Evolutionary conservation across 2,329 filamentous ascomycete species (phyloP).

Genomic region (Simplicillium aogashimaense): DNA sequence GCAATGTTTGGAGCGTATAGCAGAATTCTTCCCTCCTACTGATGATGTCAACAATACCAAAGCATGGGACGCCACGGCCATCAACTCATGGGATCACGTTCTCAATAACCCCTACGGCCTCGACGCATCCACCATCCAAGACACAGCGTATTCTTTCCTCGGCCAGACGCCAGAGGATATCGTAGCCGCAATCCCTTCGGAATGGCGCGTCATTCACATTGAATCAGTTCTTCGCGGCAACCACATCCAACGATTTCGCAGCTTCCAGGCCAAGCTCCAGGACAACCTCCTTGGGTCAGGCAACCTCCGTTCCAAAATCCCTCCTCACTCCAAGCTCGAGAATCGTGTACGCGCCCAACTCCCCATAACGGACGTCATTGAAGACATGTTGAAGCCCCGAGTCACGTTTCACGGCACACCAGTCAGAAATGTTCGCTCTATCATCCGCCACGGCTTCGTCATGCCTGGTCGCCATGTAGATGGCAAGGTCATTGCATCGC

Average conservation of each 20-base stretch:
- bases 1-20: conserved; percentile 9
- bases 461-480: conserved; percentile 18
- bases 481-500: conserved; percentile 7
- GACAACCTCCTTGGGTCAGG: conserved; percentile 10
- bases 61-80: conserved; percentile 7
- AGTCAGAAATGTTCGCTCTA: conserved; percentile 24
- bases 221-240: conserved; percentile 25
- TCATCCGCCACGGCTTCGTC: conserved; percentile 32
- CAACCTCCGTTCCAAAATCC: conserved; percentile 8
- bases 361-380: conserved; percentile 18
- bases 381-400: conserved; percentile 22
- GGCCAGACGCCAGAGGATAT: conserved; percentile 21
- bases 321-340: conserved; percentile 9
- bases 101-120: conserved; percentile 10
- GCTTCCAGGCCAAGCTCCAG: conserved; percentile 15
- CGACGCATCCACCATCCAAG: conserved; percentile 10
- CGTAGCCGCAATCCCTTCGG: conserved; percentile 16
- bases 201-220: conserved; percentile 25
- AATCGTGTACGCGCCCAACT: conserved; percentile 2
- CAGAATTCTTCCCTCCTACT: conserved; percentile 1
- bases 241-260: conserved; percentile 18
- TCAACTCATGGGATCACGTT: conserved; percentile 8
- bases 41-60: not conserved
- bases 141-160: conserved; percentile 19
- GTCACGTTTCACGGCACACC: conserved; percentile 31